Percentiles rank a stretch among this genome's conserved stretches.
Evolutionary conservation across 495 filamentous ascomycete genomes (phyloP).

Genomic region (Penicillium parvum): DNA sequence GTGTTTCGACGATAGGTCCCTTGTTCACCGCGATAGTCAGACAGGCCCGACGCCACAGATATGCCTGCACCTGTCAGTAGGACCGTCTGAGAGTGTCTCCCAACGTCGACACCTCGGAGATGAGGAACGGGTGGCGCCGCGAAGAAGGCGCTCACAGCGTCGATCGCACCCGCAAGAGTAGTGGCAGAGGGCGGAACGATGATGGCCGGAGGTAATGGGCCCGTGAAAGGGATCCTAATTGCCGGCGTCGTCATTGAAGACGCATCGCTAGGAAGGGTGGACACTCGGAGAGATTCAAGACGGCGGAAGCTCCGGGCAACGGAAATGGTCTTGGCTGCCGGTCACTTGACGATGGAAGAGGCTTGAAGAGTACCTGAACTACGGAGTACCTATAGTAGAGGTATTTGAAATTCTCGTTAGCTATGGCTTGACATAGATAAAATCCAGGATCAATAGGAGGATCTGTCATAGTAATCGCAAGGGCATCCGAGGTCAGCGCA

Average conservation of each 20-base stretch:
- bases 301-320: neutral
- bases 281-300: slow-evolving; percentile 3
- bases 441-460: slow-evolving; percentile 1
- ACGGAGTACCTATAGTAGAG: no score
- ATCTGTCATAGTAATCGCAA: neutral
- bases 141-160: slow-evolving; percentile 72
- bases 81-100: slow-evolving; percentile 53
- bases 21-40: slow-evolving; percentile 85
- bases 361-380: no score
- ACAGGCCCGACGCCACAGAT: slow-evolving; percentile 86
- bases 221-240: slow-evolving; percentile 89
- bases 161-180: slow-evolving; percentile 67
- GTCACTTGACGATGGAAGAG: neutral
- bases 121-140: slow-evolving; percentile 47
- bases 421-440: neutral
- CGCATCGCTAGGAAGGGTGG: slow-evolving; percentile 20
- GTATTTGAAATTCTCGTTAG: neutral
- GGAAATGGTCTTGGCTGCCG: slow-evolving; percentile 10
- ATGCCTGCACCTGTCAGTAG: slow-evolving; percentile 90
- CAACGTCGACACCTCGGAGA: slow-evolving; percentile 46
- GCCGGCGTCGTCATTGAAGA: slow-evolving; percentile 59
- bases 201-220: slow-evolving; percentile 70
- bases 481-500: slow-evolving; percentile 15
- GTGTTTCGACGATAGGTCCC: slow-evolving; percentile 92
- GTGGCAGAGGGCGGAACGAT: slow-evolving; percentile 68